These are phyloP conservation scores for Limonomyces culmigenus DNA, from an alignment of 1,284 basidiomycete genomes.

Conservation along the genomic window DNA sequence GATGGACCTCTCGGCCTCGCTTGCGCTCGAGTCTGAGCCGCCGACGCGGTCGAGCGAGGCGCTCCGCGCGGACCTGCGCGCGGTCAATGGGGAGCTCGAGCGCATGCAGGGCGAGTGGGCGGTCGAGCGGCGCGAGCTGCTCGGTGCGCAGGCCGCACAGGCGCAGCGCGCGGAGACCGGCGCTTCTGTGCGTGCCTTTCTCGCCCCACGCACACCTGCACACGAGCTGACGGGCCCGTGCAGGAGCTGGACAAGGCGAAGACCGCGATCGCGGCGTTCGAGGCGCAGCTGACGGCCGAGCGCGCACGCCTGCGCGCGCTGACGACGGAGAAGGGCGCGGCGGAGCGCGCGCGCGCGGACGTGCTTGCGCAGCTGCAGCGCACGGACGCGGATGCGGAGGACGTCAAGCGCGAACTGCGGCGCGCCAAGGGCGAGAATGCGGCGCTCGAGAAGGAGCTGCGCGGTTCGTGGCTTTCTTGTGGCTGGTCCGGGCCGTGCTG, in stretches of 20 bases:
- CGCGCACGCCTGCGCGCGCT: conserved; percentile 43
- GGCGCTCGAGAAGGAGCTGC: conserved; percentile 48
- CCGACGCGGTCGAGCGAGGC: conserved; percentile 46
- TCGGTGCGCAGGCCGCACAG: conserved; percentile 52
- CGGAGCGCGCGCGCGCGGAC: conserved; percentile 43
- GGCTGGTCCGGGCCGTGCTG: neutral
- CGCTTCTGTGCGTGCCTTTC: too few relatives aligned
- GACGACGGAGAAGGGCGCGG: conserved; percentile 40
- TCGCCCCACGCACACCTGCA: too few relatives aligned
- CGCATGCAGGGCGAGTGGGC: conserved; percentile 49
- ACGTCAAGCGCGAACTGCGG: conserved; percentile 49
- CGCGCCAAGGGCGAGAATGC: conserved; percentile 51
- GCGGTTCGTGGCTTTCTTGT: conserved; percentile 23
- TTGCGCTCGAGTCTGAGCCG: conserved; percentile 41
- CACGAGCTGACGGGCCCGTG: too few relatives aligned
- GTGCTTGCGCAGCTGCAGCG: conserved; percentile 44
- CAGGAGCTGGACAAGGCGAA: conserved; percentile 60
- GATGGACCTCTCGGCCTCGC: conserved; percentile 28
- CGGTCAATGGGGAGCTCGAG: conserved; percentile 44
- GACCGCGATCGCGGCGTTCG: conserved; percentile 44
- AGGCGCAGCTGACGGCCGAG: conserved; percentile 48
- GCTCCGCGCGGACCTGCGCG: conserved; percentile 34
- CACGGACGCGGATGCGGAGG: conserved; percentile 66
- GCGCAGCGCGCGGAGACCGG: too few relatives aligned
- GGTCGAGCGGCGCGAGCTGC: conserved; percentile 38